These are phyloP conservation scores for Xylariales sp. DNA, from an alignment of 2,329 filamentous ascomycete species.

Conservation along the genomic window DNA sequence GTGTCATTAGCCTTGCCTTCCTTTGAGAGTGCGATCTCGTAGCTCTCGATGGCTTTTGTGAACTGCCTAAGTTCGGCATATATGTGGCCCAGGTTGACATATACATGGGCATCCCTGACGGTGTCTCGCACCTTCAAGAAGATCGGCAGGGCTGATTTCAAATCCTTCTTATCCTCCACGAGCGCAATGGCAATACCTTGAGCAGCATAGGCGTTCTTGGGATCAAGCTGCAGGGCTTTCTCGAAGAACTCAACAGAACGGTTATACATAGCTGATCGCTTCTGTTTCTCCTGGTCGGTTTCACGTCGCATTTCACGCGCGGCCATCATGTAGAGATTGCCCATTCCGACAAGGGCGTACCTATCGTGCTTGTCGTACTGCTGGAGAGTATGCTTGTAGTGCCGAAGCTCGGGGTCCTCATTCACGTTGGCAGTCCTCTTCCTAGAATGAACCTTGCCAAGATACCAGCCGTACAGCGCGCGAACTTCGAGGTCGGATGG, in stretches of 20 bases:
- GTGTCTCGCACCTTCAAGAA: conserved; percentile 90
- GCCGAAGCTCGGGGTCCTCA: conserved; percentile 87
- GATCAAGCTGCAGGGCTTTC: conserved; percentile 91
- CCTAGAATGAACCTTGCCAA: conserved; percentile 74
- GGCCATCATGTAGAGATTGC: conserved; percentile 81
- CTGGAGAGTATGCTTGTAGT: conserved; percentile 94
- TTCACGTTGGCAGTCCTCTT: conserved; percentile 76
- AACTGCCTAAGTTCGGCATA: conserved; percentile 89
- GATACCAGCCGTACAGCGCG: conserved; percentile 91
- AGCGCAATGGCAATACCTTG: conserved; percentile 94
- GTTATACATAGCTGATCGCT: conserved; percentile 79
- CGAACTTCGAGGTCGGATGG: conserved; percentile 86
- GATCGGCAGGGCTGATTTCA: conserved; percentile 75
- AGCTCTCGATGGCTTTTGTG: conserved; percentile 88
- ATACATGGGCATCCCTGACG: conserved; percentile 81
- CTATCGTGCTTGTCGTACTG: conserved; percentile 95
- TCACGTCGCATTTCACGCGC: conserved; percentile 94
- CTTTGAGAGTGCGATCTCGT: conserved; percentile 78
- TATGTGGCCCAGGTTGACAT: conserved; percentile 89
- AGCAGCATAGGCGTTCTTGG: conserved; percentile 91
- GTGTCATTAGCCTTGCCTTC: conserved; percentile 71
- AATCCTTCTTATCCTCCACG: conserved; percentile 91
- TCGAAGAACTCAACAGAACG: conserved; percentile 98
- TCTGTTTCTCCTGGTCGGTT: conserved; percentile 85
- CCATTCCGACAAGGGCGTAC: conserved; percentile 96